Evolutionary conservation across 768 basidiomycete genomes (phyloP).

Genomic region (Hypholoma fasciculare): DNA sequence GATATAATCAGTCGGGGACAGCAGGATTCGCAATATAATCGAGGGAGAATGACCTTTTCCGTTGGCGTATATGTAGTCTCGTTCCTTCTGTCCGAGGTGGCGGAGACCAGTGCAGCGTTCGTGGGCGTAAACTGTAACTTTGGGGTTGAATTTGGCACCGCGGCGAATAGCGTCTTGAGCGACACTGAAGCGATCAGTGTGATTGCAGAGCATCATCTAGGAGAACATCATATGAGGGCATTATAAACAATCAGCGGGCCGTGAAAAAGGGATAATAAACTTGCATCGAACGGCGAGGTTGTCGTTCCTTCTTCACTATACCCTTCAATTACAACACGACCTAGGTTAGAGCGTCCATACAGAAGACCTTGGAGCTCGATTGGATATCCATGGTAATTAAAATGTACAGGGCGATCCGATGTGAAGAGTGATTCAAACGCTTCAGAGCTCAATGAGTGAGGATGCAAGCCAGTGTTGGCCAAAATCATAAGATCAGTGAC

Average conservation of each 20-base stretch:
- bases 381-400: conserved; percentile 87
- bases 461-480: conserved; percentile 65
- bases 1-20: neutral
- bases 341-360: conserved; percentile 51
- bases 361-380: conserved; percentile 69
- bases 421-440: conserved; percentile 77
- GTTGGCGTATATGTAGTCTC: conserved; percentile 57
- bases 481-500: conserved; percentile 90
- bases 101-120: conserved; percentile 54
- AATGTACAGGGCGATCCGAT: conserved; percentile 61
- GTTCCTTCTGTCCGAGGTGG: conserved; percentile 63
- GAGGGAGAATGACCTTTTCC: conserved; percentile 47
- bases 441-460: conserved; percentile 64
- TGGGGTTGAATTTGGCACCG: conserved; percentile 50
- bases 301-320: conserved; percentile 79
- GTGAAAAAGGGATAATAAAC: conserved; percentile 19
- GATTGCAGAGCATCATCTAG: conserved; percentile 76
- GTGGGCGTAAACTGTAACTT: conserved; percentile 59
- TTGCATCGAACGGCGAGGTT: conserved; percentile 77
- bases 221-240: neutral
- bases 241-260: no score
- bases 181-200: conserved; percentile 66
- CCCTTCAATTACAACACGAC: conserved; percentile 57
- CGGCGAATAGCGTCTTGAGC: conserved; percentile 61
- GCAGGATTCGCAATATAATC: neutral